A percentile compares a stretch with the other conserved stretches of the same genome.
Conservation (phyloP, 148 eudicot species). For the Diospyros kaki region DNA sequence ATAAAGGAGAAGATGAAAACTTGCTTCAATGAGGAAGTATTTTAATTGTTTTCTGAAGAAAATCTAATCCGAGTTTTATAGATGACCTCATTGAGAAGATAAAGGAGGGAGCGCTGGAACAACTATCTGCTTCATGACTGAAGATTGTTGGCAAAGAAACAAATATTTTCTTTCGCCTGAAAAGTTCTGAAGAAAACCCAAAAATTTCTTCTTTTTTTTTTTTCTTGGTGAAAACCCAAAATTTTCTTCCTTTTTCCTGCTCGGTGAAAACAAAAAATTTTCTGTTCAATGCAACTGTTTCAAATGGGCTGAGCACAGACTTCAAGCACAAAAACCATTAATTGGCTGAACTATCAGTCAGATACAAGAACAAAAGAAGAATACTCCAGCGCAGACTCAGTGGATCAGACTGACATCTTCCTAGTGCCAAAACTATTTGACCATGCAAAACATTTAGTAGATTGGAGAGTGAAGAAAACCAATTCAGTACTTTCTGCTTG, state of each 20-base stretch:
- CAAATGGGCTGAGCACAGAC: constrained; percentile 14
- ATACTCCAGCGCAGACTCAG: background rate
- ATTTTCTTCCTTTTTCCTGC: too few relatives aligned
- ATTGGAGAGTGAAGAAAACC: background rate
- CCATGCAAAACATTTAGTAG: constrained; percentile 37
- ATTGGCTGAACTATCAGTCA: constrained; percentile 33
- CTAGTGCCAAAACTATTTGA: constrained; percentile 20
- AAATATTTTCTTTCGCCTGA: too few relatives aligned
- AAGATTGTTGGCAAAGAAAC: too few relatives aligned
- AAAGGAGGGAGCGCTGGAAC: background rate
- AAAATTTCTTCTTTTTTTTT: too few relatives aligned
- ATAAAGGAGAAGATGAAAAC: background rate
- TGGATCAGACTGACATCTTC: constrained; percentile 12
- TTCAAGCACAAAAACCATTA: constrained; percentile 56
- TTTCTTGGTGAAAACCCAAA: too few relatives aligned
- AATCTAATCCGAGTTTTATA: constrained; percentile 5
- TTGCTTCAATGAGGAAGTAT: background rate
- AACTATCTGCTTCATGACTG: too few relatives aligned
- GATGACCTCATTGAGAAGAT: constrained; percentile 7
- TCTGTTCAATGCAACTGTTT: constrained; percentile 21
- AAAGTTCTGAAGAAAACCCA: too few relatives aligned
- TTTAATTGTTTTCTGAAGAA: background rate
- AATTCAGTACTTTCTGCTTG: background rate
- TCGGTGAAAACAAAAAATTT: constrained; percentile 11
- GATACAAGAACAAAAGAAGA: constrained; percentile 32